Evolutionary conservation across 164 flowering plant species (phyloP).

Genomic region (Echeveria elegans): DNA sequence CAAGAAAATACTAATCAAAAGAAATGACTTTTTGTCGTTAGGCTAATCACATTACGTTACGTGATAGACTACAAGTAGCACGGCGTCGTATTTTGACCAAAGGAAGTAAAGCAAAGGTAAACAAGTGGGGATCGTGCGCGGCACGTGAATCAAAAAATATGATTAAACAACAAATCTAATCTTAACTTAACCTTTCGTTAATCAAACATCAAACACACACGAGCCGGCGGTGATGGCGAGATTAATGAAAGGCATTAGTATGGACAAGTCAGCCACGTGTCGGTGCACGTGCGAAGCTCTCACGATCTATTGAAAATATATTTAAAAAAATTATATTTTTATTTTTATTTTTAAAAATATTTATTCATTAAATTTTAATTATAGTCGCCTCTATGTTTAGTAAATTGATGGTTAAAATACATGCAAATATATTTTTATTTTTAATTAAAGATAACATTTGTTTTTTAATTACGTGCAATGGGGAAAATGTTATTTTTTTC

Average conservation of each 20-base stretch:
- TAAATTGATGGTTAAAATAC: background rate
- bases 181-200: background rate
- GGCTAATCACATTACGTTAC: background rate
- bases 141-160: background rate
- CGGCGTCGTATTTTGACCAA: background rate
- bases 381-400: background rate
- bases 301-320: background rate
- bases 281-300: conserved; percentile 25
- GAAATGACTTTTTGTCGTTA: background rate
- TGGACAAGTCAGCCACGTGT: conserved; percentile 25
- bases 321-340: too few relatives aligned
- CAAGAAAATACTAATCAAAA: too few relatives aligned
- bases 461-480: too few relatives aligned
- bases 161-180: background rate
- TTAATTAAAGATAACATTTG: too few relatives aligned
- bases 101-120: background rate
- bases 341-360: background rate
- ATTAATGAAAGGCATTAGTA: conserved; percentile 18
- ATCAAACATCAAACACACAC: background rate
- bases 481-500: too few relatives aligned
- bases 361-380: background rate
- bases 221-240: conserved; percentile 12
- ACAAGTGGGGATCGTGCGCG: background rate
- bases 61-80: too few relatives aligned
- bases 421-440: too few relatives aligned